Base-by-base conservation (phyloP, 768 basidiomycete genomes). In the Lanmaoa rubissima region DNA sequence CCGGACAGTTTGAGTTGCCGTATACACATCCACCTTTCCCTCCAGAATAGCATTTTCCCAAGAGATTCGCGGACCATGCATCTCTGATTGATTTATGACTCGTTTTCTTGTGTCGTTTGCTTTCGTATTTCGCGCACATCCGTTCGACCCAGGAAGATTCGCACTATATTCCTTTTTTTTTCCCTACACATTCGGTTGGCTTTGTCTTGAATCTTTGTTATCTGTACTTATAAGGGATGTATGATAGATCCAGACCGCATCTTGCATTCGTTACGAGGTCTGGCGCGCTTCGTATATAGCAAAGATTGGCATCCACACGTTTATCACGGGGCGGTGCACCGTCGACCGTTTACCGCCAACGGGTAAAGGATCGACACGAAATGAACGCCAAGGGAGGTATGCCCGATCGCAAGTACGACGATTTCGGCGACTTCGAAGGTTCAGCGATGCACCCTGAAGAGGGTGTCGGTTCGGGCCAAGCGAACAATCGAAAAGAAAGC, bases 391-490 rank as follows among this genome's bases (percentile, higher is more conserved):
- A 32, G 1, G n/a, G 68, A 58, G 31, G 79, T 3, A 71, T 69
- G 8, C 48, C 74, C 42, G 62, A 69, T 53, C 67, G 63, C 34
- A 55, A 66, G 16, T 17, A 12, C 32, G 19, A 60, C 17, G 53
- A 68, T 47, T 76, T 77, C 53, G 54, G 63, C 1, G 75, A 75
- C 16, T 78, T 78, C 53, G 77, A 79, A 66, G 69, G 73, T 13
- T 76, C 75, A 36, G 79, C 81, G 54, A 80, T 83, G 77, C 81
- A 84, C 59, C 66, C 53, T 31, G 74, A 56, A 73, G 39, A 39
- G 10, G 71, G 58, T 76, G 82, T 52, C 72, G 67, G 47, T 81
- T 79, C 56, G 69, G 73, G 52, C 66, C 68, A 6, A 64, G 60
- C n/a, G 24, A 28, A 28, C 28, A 28, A 28, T 28, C 8, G 13